Percentiles rank a stretch among this genome's conserved stretches.
phyloP scores from a whole-genome alignment of 768 basidiomycete genomes.

The Boletales sp. region DNA sequence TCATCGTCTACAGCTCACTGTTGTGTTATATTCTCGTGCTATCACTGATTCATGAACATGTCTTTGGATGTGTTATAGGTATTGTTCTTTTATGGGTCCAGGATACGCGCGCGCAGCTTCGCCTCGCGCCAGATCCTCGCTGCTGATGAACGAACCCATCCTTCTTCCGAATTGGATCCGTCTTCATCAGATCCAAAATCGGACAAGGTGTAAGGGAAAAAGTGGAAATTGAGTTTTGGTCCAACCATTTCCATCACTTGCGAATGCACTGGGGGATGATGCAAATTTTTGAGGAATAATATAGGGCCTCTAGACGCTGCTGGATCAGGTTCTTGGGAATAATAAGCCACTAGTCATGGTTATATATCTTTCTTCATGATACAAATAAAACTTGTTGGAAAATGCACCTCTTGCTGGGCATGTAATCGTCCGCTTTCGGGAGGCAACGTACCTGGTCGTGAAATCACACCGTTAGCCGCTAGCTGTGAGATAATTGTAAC shows the following conservation, averaged over 20 bases:
- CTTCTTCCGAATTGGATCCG: background rate
- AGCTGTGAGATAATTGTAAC: too few relatives aligned
- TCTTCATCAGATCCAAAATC: background rate
- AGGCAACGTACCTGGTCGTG: too few relatives aligned
- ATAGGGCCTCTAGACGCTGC: background rate
- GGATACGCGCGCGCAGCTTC: conserved; percentile 29
- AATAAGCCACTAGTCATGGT: too few relatives aligned
- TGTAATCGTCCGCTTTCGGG: too few relatives aligned
- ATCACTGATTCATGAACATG: too few relatives aligned
- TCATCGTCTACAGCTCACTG: too few relatives aligned
- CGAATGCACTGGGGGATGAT: background rate
- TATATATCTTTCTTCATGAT: too few relatives aligned
- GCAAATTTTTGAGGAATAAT: background rate
- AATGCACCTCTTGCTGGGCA: too few relatives aligned
- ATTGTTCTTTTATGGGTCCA: conserved; percentile 31
- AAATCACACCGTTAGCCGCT: too few relatives aligned
- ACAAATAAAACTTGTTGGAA: too few relatives aligned
- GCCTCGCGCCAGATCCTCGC: conserved; percentile 18
- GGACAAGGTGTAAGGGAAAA: conserved; percentile 12
- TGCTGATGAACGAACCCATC: conserved; percentile 5
- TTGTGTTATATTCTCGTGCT: too few relatives aligned
- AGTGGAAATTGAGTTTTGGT: background rate
- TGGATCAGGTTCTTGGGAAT: background rate
- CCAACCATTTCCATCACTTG: background rate
- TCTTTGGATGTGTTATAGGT: conserved; percentile 8